Conservation (phyloP, 148 eudicot species). For the Rheum nobile region DNA sequence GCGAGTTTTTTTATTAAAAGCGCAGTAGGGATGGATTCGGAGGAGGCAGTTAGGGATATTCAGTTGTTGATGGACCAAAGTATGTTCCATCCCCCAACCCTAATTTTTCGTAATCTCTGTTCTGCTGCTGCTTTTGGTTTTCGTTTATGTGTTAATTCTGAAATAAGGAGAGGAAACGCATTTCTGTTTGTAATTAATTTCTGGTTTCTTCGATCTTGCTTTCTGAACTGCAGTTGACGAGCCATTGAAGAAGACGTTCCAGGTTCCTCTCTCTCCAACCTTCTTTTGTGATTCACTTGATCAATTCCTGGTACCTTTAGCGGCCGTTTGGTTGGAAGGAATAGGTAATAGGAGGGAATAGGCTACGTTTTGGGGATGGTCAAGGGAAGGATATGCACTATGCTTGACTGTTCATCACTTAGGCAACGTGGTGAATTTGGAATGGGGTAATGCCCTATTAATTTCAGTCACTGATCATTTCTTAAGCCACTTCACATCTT, state of each 20-base stretch:
- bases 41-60: slow-evolving; percentile 27
- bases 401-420: not conserved
- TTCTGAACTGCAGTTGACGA: slow-evolving; percentile 32
- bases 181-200: slow-evolving; percentile 7
- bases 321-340: not conserved
- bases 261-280: slow-evolving; percentile 20
- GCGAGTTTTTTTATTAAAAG: not conserved
- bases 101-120: not conserved
- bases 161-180: not conserved
- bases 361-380: not conserved
- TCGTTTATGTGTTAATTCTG: not conserved
- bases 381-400: not conserved
- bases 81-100: not conserved
- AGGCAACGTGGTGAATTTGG: not conserved
- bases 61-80: slow-evolving; percentile 36
- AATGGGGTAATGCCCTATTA: not conserved
- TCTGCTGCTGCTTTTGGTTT: slow-evolving; percentile 1
- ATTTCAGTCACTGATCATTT: not conserved
- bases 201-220: slow-evolving; percentile 1
- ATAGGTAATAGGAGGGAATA: not conserved
- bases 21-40: slow-evolving; percentile 29
- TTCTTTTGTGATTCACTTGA: not conserved
- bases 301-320: not conserved
- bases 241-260: too few species aligned
- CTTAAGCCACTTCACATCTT: not conserved